Evolutionary conservation across 768 basidiomycete genomes (phyloP).

Genomic region (Trametes maxima): DNA sequence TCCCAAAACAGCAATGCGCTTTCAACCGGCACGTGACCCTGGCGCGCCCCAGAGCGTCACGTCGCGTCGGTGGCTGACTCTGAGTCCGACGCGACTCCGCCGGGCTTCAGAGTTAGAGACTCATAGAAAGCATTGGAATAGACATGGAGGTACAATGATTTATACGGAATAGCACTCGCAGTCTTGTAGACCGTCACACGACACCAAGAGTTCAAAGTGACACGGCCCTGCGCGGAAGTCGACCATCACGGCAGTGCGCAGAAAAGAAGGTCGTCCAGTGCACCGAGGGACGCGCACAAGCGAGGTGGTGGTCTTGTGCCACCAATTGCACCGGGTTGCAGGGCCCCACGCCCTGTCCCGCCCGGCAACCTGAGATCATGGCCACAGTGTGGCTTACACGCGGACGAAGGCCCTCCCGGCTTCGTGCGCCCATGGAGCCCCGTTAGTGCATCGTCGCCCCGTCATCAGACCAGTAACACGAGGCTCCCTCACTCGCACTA

Average conservation of each 20-base stretch:
- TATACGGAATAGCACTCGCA: no score
- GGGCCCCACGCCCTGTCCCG: neutral
- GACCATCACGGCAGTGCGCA: no score
- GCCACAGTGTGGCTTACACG: constrained; percentile 9
- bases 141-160: no score
- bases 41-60: constrained; percentile 8
- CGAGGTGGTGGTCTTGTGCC: constrained; percentile 17
- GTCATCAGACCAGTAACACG: neutral
- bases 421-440: constrained; percentile 8
- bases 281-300: neutral
- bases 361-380: constrained; percentile 6
- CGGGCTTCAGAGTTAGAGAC: no score
- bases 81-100: neutral
- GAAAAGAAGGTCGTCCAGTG: neutral
- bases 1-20: constrained; percentile 3
- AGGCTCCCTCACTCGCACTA: neutral
- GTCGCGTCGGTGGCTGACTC: constrained; percentile 5
- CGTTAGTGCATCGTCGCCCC: neutral
- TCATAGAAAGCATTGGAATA: no score
- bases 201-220: no score
- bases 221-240: no score
- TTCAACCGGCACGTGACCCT: constrained; percentile 19
- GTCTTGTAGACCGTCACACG: no score
- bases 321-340: constrained; percentile 5
- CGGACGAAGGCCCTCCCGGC: constrained; percentile 14